Base-by-base conservation (phyloP, 2,329 filamentous ascomycete genomes). In the Achaetomium macrosporum region DNA sequence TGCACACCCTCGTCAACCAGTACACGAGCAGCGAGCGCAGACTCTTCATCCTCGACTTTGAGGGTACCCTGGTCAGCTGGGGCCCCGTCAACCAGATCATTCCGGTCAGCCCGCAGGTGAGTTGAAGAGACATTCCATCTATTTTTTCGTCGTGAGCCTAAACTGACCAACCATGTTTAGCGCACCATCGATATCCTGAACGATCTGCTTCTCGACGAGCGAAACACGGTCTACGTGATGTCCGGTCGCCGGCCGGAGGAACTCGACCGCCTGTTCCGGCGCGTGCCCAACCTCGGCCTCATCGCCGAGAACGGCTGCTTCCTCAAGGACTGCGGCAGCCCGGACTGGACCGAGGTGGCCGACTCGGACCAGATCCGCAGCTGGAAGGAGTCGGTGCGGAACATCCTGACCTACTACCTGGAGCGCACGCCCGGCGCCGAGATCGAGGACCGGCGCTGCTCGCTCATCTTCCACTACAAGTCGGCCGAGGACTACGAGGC, bases 301-400 rank as follows among this genome's bases (percentile, higher is more conserved):
- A 95, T 97, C 59, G 92, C 92, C 0, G 92, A 97, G 71, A 96
- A 96, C 59, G 92, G 92, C 2, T 95, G 89, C 67, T 97, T 95
- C 70, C 74, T 96, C 53, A 88, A 87, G 61, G 81, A 88, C 58
- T 82, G 81, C 42, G 79, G 83, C 17, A 77, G 75, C 15, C 78
- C 81, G 20, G 76, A 80, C 35, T 97, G 93, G 93, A 81, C 79
- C 2, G 83, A 86, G 57, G 85, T 95, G 70, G 84, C 86, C 2
- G 84, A 96, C 65, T 76, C 81, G 1, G 76, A 81, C 2, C 79
- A 85, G 61, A 86, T 89, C 55, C 73, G 77, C 25, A 76, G 77
- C 4, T 97, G 92, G 92, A 96, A 96, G 69, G 76, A 84, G 41
- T 87, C 88, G 0, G 89, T 96, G 51, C 83, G 82, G 65, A 80